Base-by-base conservation (phyloP, 768 basidiomycete species). In the Infundibulicybe gibba region DNA sequence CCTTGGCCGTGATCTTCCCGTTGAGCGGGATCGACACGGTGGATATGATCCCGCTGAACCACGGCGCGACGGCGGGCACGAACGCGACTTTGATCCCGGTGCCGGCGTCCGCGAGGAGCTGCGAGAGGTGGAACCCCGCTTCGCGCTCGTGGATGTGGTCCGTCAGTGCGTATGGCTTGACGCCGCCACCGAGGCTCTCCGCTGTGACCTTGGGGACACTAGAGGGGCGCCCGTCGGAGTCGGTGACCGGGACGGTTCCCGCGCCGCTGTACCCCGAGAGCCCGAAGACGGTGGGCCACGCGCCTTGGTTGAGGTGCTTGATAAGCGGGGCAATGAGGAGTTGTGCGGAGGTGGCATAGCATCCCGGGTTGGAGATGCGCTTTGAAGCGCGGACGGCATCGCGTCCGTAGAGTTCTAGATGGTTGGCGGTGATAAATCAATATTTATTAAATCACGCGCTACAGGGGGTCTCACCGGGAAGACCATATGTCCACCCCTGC, bases 141-240 rank as follows among this genome's bases (percentile, higher is more conserved):
- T 99, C 97, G 39, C 97, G 89, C 65, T 99, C 97, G 72, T 99
- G 97, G 59, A 99, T 97, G 68, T 99, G 97, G 64, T 94, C 94
- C 12, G 97, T 99, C 41, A 99, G 70, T 0, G 91, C 59, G 68
- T 99, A 99, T 6, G 94, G 86, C 44, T 83, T 79, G 41, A 97
- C 67, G 2, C 85, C 89, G 11, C 87, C 85, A 2, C 68, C 71
- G 12, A 99, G 81, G 50, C 75, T 83, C 54, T 89, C 83, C 0
- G 89, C 75, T 1, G 83, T 72, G 12, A 97, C 79, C 65, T 98
- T 98, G 38, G 97, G 85, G 12, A 82, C 71, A 32, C 83, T 93
- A 21, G 77, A 72, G 0, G 88, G 87, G 20, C 77, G 76, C 9
- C 90, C 90, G 41, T 86, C 79, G 2, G 74, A 68, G 53, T 83